Evolutionary conservation across 2,329 filamentous ascomycete species (phyloP).

Genomic region (Blumeriella jaapii): DNA sequence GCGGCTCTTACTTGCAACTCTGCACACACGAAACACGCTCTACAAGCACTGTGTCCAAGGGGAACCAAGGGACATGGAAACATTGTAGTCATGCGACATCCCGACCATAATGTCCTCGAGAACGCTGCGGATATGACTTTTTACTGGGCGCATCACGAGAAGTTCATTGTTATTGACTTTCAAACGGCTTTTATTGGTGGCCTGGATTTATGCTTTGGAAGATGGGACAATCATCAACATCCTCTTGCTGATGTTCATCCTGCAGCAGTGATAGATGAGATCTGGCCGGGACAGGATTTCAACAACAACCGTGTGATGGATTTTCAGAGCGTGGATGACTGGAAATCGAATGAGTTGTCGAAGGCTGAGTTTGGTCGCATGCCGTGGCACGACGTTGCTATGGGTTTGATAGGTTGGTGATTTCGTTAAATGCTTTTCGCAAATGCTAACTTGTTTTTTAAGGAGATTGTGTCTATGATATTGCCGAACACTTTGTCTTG

Average conservation of each 20-base stretch:
- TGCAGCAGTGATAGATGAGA: conserved; percentile 65
- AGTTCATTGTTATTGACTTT: conserved; percentile 93
- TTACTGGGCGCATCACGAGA: conserved; percentile 97
- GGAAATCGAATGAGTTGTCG: conserved; percentile 85
- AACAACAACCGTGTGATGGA: conserved; percentile 97
- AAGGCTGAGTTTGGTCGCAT: conserved; percentile 89
- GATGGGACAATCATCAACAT: conserved; percentile 86
- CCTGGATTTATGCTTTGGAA: conserved; percentile 87
- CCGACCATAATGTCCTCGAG: conserved; percentile 89
- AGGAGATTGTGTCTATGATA: conserved; percentile 86
- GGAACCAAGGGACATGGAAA: conserved; percentile 77
- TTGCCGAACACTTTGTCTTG: conserved; percentile 88
- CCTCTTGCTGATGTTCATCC: conserved; percentile 80
- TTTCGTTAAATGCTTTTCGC: too few species aligned
- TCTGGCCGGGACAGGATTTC: conserved; percentile 95
- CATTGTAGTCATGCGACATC: conserved; percentile 80
- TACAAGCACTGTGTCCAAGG: conserved; percentile 68
- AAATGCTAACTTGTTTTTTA: too few species aligned
- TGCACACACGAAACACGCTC: conserved; percentile 78
- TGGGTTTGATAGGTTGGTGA: conserved; percentile 83
- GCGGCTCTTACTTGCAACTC: conserved; percentile 85
- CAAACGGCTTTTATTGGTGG: conserved; percentile 86
- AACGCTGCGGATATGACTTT: conserved; percentile 94
- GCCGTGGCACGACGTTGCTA: conserved; percentile 96
- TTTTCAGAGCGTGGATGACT: conserved; percentile 81